Percentiles rank a stretch among this genome's conserved stretches.
Evolutionary conservation across 2,329 filamentous ascomycete genomes (phyloP).

Genomic region (Erysiphe pulchra): DNA sequence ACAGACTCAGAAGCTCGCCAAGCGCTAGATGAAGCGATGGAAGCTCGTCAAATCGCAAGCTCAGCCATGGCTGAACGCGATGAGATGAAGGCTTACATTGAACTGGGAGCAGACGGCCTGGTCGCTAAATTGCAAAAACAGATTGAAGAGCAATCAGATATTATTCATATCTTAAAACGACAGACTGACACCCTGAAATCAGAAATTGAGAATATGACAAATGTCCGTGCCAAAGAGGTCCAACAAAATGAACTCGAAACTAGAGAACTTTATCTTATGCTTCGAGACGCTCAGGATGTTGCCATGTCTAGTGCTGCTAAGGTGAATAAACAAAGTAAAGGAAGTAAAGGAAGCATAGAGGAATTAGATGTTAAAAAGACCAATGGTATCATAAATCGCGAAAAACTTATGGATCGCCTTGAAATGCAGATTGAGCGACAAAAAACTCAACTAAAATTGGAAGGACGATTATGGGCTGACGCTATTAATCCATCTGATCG

Average conservation of each 20-base stretch:
- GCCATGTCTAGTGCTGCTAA: conserved; percentile 59
- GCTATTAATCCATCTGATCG: conserved; percentile 68
- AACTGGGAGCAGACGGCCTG: conserved; percentile 76
- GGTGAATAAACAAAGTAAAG: conserved; percentile 16
- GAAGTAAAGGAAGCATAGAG: conserved; percentile 17
- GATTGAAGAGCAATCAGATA: conserved; percentile 70
- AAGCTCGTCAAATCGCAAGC: conserved; percentile 79
- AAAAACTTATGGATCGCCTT: conserved; percentile 74
- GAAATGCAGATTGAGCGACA: conserved; percentile 90
- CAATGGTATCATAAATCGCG: conserved; percentile 81
- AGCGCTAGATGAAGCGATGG: conserved; percentile 72
- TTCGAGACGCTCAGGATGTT: conserved; percentile 88
- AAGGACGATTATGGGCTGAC: conserved; percentile 76
- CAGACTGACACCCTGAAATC: conserved; percentile 75
- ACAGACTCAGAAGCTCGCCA: conserved; percentile 88
- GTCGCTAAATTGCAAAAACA: conserved; percentile 84
- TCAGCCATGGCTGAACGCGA: conserved; percentile 89
- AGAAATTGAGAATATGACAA: conserved; percentile 67
- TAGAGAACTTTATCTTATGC: conserved; percentile 90
- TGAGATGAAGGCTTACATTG: conserved; percentile 72
- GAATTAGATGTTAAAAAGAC: conserved; percentile 49
- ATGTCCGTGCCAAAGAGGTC: conserved; percentile 65
- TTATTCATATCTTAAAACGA: conserved; percentile 70
- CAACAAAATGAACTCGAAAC: conserved; percentile 93
- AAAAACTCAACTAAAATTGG: conserved; percentile 92